A percentile compares a stretch with the other conserved stretches of the same genome.
Evolutionary conservation across 139 green algal species (phyloP).

Genomic region (Chlamydomonas applanata): DNA sequence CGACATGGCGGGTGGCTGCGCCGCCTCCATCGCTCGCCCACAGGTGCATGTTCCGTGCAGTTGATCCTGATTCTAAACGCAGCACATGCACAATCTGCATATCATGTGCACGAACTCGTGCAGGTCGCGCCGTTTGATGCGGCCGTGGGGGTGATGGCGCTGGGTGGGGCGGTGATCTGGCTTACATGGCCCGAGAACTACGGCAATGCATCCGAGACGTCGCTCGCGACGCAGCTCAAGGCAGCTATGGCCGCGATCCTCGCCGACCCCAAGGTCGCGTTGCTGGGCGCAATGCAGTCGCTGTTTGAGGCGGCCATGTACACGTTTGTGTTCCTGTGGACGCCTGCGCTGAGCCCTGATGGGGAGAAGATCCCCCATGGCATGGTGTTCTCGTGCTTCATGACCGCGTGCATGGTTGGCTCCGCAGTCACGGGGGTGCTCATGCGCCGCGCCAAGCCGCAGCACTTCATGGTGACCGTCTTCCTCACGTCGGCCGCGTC

Average conservation of each 20-base stretch:
- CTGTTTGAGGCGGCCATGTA: conserved; percentile 97
- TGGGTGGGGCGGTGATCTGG: conserved; percentile 75
- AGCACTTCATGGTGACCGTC: conserved; percentile 88
- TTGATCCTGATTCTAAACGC: too few species aligned
- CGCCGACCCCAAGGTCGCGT: conserved; percentile 56
- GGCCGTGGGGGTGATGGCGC: conserved; percentile 67
- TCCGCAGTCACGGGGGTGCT: conserved; percentile 68
- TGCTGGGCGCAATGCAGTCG: conserved; percentile 89
- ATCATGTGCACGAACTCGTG: neutral
- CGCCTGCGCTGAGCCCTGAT: conserved; percentile 80
- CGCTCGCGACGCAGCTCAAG: conserved; percentile 47
- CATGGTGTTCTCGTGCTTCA: conserved; percentile 96
- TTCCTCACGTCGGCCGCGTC: conserved; percentile 59
- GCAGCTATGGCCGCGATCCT: conserved; percentile 54
- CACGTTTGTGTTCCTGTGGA: conserved; percentile 99
- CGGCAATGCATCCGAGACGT: conserved; percentile 45
- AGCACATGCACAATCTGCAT: too few species aligned
- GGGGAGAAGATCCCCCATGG: conserved; percentile 91
- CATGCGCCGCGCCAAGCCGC: conserved; percentile 21
- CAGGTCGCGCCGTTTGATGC: conserved; percentile 93
- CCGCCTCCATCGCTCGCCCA: too few species aligned
- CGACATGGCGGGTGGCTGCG: too few species aligned
- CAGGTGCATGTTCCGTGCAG: too few species aligned
- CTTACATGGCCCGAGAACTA: conserved; percentile 92
- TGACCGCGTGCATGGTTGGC: conserved; percentile 91